Percentiles rank a stretch among this genome's conserved stretches.
Evolutionary conservation across 2,329 filamentous ascomycete genomes (phyloP).

Genomic region (Colletotrichum siamense): DNA sequence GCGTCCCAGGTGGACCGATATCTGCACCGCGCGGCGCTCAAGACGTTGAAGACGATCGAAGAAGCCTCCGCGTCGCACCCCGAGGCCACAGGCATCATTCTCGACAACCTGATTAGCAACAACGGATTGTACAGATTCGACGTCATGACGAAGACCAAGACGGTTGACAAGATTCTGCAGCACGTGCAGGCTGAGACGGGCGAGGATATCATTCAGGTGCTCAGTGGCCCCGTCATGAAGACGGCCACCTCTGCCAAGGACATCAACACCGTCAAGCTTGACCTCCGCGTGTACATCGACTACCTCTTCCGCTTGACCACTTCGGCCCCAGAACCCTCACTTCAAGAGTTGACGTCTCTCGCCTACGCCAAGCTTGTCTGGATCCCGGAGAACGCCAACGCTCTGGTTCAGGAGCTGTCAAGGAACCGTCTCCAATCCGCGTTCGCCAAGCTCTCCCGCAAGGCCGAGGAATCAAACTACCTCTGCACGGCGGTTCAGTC

Average conservation of each 20-base stretch:
- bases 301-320: conserved; percentile 60
- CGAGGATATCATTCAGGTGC: conserved; percentile 52
- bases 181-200: conserved; percentile 63
- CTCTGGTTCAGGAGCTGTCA: conserved; percentile 52
- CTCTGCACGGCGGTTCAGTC: conserved; percentile 61
- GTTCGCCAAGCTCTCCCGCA: conserved; percentile 62
- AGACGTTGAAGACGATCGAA: conserved; percentile 76
- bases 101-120: conserved; percentile 72
- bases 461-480: conserved; percentile 55
- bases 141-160: conserved; percentile 83
- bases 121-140: conserved; percentile 83
- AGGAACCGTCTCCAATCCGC: conserved; percentile 63
- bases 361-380: conserved; percentile 56
- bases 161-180: conserved; percentile 75
- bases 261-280: conserved; percentile 37
- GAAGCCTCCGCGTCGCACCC: conserved; percentile 67
- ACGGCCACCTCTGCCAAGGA: conserved; percentile 30
- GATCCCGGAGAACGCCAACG: conserved; percentile 22
- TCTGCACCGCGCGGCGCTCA: conserved; percentile 79
- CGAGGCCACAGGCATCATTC: conserved; percentile 61
- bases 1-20: conserved; percentile 78
- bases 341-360: conserved; percentile 59
- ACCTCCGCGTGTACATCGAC: conserved; percentile 56
- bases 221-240: conserved; percentile 31
- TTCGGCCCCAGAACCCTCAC: conserved; percentile 39